phyloP scores from a whole-genome alignment of 177 flowering plant genomes.

The Vitis hybrid region DNA sequence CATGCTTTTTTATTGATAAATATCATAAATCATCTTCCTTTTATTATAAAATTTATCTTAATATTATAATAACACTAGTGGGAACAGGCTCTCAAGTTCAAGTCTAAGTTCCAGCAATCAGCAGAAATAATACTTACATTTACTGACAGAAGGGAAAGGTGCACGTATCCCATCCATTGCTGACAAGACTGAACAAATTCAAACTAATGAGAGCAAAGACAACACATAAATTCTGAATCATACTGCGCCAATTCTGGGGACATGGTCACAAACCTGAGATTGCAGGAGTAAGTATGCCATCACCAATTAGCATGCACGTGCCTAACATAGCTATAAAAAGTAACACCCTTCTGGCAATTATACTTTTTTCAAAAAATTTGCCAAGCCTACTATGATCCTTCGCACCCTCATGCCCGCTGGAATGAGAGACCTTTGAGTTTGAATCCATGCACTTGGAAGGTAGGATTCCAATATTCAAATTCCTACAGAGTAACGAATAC shows the following conservation, averaged over 20 bases:
- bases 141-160: constrained; percentile 64
- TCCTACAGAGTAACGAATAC: constrained; percentile 74
- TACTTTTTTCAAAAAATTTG: constrained; percentile 54
- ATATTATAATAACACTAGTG: too few species aligned
- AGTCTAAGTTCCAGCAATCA: neutral
- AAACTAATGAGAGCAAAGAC: neutral
- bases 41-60: neutral
- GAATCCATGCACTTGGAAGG: constrained; percentile 28
- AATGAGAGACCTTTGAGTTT: constrained; percentile 21
- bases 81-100: neutral
- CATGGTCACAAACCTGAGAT: constrained; percentile 59
- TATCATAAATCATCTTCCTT: neutral
- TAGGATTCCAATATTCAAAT: constrained; percentile 57
- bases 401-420: constrained; percentile 19
- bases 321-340: constrained; percentile 80
- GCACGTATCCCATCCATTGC: constrained; percentile 77
- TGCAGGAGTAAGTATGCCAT: constrained; percentile 88
- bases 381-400: constrained; percentile 41
- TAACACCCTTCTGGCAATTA: constrained; percentile 65
- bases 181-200: constrained; percentile 58
- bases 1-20: neutral
- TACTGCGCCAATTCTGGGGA: neutral
- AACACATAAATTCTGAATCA: neutral
- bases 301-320: constrained; percentile 90
- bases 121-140: constrained; percentile 47